Conservation (phyloP, 2,329 filamentous ascomycete species). For the Epichloe festucae region DNA sequence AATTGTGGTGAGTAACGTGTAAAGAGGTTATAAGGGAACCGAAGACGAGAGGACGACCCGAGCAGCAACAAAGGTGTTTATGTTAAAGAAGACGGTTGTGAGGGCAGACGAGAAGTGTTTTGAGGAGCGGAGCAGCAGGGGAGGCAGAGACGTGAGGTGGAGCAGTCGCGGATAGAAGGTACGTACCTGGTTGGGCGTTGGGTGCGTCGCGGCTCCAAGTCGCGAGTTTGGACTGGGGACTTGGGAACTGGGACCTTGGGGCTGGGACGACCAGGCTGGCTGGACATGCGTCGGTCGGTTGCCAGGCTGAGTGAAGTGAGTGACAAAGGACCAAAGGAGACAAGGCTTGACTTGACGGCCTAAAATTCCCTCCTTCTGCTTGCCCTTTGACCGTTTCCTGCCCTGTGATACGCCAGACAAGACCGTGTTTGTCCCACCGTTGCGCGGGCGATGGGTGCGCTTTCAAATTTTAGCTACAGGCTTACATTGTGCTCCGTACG, state of each 20-base stretch:
- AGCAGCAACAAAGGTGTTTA: constrained; percentile 21
- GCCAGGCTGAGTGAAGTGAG: background rate
- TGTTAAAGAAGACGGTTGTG: constrained; percentile 19
- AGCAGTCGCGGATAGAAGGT: constrained; percentile 9
- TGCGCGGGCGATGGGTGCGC: constrained; percentile 3
- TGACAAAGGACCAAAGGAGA: background rate
- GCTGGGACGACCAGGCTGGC: background rate
- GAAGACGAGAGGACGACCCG: constrained; percentile 12
- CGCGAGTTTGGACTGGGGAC: constrained; percentile 2
- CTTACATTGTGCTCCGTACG: background rate
- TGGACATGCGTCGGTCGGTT: constrained; percentile 3
- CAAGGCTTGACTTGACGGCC: background rate
- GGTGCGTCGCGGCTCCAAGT: constrained; percentile 5
- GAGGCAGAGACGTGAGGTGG: constrained; percentile 14
- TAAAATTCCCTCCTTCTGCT: background rate
- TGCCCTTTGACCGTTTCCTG: background rate
- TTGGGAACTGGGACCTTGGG: background rate
- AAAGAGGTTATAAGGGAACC: constrained; percentile 8
- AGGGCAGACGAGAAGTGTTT: constrained; percentile 24
- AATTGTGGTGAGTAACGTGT: constrained; percentile 12
- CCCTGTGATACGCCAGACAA: constrained; percentile 1
- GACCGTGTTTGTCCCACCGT: constrained; percentile 8
- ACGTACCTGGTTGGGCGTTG: constrained; percentile 5
- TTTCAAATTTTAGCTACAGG: background rate
- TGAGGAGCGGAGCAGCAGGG: constrained; percentile 22